Base-by-base conservation (phyloP, 768 basidiomycete genomes). In the Leccinum uliginosum region DNA sequence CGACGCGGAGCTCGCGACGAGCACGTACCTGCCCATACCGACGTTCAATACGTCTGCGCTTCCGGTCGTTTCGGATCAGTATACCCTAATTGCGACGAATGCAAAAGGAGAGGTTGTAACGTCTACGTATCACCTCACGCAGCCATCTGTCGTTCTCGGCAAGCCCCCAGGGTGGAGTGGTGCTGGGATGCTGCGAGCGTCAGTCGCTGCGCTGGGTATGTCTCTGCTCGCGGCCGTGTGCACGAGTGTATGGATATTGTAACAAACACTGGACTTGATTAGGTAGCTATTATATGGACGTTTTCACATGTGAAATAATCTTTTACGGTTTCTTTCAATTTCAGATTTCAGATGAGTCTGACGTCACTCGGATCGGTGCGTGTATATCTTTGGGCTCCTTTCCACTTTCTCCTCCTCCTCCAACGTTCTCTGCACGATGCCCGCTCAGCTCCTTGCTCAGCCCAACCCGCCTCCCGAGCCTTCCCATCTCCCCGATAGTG, bases 381-480 rank as follows among this genome's bases (percentile, higher is more conserved):
- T 43, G n/a, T 43, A 43, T 19, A 43, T 40, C 8, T 30, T 43
- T 43, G 40, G 40, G 40, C 40, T 19, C 40, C 40, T 43, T 8
- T 32, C n/a, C 15, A 29, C 1, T 24, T 9, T 19, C 19, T 43
- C 0, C 11, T 19, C 0, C 11, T 19, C 5, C 19, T 43, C 40
- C 19, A 19, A 43, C 32, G 14, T 34, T 34, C 15, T 26, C 14
- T 34, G 14, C 32, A 57, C 54, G 8, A 86, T 87, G 86, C 83
- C 85, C 67, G 83, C 68, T 27, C 84, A 86, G 62, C 67, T 71
- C 40, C 73, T 86, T 45, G 71, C 72, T n/a, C 74, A 80, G 63
- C 76, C 86, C 43, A 87, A 88, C 60, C 87, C 89, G 3, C 82
- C 85, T 51, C 75, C 89, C 5, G 88, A 88, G 55, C 74, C 83